Base-by-base conservation (phyloP, 306 rosid genomes). In the Vigna angularis region DNA sequence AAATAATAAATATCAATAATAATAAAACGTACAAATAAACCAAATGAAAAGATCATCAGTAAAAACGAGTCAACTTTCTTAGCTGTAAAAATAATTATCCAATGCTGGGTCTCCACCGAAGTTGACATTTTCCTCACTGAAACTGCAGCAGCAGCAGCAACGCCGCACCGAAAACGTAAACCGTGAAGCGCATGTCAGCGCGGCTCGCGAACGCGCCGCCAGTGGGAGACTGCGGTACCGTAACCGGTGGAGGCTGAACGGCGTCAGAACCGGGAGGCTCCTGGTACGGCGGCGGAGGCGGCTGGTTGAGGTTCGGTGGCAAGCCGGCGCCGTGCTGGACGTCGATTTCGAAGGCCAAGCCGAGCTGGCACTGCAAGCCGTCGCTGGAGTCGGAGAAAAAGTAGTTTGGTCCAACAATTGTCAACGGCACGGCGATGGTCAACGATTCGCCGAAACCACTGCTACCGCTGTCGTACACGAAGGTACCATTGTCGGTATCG, bases 291-390 rank as follows among this genome's bases (percentile, higher is more conserved):
- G 97, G 98, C 0, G 98, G 98, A 0, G 97, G 98, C 10, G 97
- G 95, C 75, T 89, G 95, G 72, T 85, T 89, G n/a, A 94, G 89
- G 53, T 85, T 83, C 28, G 97, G 97, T n/a, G 95, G 98, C 75
- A 94, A 81, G 40, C 97, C 97, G 18, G 67, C 82, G 20, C 98
- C 97, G 59, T 76, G 82, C n/a, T 77, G 70, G 68, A 92, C 97
- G 4, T 83, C 20, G 82, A 94, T 89, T 80, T 70, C 80, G 62
- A 92, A 94, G 18, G 93, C 93, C 86, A 94, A 62, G n/a, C 98
- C 97, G 0, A 0, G 78, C 42, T 68, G 88, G 85, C 98, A 94
- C 74, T 89, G 97, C 6, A 80, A 65, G 32, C 97, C 90, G 42
- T 86, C 93, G 47, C 51, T 45, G 61, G 76, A 85, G 76, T 77